phyloP scores from a whole-genome alignment of 2,329 filamentous ascomycete genomes.

The Phialophora tarda region DNA sequence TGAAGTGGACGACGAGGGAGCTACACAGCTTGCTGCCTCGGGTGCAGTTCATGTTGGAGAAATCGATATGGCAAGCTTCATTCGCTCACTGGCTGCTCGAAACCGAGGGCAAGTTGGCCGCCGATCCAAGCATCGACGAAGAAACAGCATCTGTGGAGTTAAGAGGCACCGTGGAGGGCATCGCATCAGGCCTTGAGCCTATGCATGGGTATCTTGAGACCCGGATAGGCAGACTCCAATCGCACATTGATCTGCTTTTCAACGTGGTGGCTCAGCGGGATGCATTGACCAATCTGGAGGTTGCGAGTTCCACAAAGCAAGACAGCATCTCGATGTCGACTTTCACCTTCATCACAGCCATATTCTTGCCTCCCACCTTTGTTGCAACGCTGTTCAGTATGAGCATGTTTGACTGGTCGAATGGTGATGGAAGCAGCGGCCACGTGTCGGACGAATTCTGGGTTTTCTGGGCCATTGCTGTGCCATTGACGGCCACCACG shows the following conservation, averaged over 20 bases:
- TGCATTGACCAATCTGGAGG: not conserved
- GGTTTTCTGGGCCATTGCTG: not conserved
- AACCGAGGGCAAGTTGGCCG: not conserved
- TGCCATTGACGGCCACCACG: not conserved
- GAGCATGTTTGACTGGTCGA: constrained; percentile 3
- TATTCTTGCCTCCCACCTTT: constrained; percentile 3
- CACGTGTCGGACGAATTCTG: not conserved
- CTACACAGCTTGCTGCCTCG: not conserved
- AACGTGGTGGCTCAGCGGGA: not conserved
- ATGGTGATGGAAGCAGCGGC: not conserved
- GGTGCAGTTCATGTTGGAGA: not conserved
- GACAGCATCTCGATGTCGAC: constrained; percentile 8
- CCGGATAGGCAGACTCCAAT: not conserved
- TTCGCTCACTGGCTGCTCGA: not conserved
- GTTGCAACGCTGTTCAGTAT: constrained; percentile 8
- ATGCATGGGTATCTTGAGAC: not conserved
- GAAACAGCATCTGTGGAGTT: not conserved
- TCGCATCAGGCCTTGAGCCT: not conserved
- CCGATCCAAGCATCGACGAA: not conserved
- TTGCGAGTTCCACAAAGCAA: not conserved
- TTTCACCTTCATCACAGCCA: constrained; percentile 7
- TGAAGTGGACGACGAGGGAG: not conserved
- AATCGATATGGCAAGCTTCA: not conserved
- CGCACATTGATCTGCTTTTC: constrained; percentile 1
- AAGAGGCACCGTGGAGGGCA: not conserved